phyloP scores from a whole-genome alignment of 805 yeast genomes.

The Candida coleopterorum region DNA sequence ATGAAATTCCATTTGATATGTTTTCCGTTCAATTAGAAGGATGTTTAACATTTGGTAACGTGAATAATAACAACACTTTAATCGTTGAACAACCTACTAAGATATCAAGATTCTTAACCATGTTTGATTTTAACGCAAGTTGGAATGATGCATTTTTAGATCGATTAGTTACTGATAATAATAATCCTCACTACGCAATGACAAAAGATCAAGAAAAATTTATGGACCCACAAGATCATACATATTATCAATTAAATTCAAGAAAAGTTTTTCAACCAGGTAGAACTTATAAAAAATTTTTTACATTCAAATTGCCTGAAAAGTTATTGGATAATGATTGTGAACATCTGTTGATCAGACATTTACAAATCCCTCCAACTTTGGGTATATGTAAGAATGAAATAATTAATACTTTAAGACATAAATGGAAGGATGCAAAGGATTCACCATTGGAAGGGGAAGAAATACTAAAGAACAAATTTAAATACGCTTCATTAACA shows the following conservation, averaged over 20 bases:
- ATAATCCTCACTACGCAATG: slow-evolving; percentile 18
- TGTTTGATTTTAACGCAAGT: slow-evolving; percentile 40
- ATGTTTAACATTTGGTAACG: slow-evolving; percentile 19
- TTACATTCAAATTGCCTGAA: slow-evolving; percentile 35
- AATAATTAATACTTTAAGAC: slow-evolving; percentile 20
- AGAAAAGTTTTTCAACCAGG: slow-evolving; percentile 25
- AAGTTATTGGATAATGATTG: slow-evolving; percentile 32
- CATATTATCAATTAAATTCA: slow-evolving; percentile 20
- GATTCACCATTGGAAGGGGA: not conserved
- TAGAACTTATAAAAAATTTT: slow-evolving; percentile 35
- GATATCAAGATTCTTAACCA: slow-evolving; percentile 26
- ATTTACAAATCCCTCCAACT: slow-evolving; percentile 34
- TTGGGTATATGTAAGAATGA: slow-evolving; percentile 30
- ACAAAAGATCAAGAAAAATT: slow-evolving; percentile 8
- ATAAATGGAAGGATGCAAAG: slow-evolving; percentile 18
- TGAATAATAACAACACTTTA: slow-evolving; percentile 13
- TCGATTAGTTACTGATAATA: slow-evolving; percentile 26
- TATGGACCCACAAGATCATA: slow-evolving; percentile 30
- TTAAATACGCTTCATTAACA: slow-evolving; percentile 15
- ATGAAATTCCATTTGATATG: slow-evolving; percentile 34
- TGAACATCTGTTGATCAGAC: slow-evolving; percentile 31
- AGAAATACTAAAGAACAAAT: not conserved
- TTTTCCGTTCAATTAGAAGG: slow-evolving; percentile 38
- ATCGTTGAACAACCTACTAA: slow-evolving; percentile 16
- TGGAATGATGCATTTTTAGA: slow-evolving; percentile 34